Base-by-base conservation (phyloP, 148 eudicot genomes). In the Camellia lanceoleosa region DNA sequence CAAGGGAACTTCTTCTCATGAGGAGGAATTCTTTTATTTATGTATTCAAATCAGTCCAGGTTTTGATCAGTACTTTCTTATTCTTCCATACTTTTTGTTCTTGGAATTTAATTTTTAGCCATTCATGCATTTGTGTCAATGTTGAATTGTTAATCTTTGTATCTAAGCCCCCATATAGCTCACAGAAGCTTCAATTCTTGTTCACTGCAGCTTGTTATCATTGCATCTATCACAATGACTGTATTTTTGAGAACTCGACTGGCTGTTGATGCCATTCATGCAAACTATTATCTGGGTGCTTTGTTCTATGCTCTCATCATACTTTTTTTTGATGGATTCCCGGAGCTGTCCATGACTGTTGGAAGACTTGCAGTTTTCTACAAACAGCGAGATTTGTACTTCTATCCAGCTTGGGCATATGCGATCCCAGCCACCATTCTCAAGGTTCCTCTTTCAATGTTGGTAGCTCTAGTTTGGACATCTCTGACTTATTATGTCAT, bases 341-440 rank as follows among this genome's bases (percentile, higher is more conserved):
- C 97, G 3, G 97, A 95, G 84, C 70, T 90, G 70, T 63, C 92
- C 47, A 79, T 95, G 90, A 93, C 96, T 66, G 80, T 91, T 82
- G 85, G 84, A 78, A 91, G 94, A 74, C 96, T 95, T 82, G 83
- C 91, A 41, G 82, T 87, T 47, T 91, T 91, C 87, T 93, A 89
- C 87, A 95, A 93, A 82, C 98, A 95, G 74, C 88, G 96, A 74
- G 97, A 91, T 61, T 85, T 95, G 85, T 83, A 76, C 80, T 90
- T 93, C 54, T 95, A 89, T 61, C 98, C 98, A 9, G 90, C 97
- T 49, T 95, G 98, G 97, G 94, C 98, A 7, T 93, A 90, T 79
- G 95, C 98, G 54, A 90, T 95, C 64, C 94, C 98, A 19, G 86
- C 96, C 19, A 76, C 87, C 76, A 84, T 93, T 78, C 82, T 91